phyloP scores from a whole-genome alignment of 1,139 yeast genomes.

The Martiniozyma asiatica region DNA sequence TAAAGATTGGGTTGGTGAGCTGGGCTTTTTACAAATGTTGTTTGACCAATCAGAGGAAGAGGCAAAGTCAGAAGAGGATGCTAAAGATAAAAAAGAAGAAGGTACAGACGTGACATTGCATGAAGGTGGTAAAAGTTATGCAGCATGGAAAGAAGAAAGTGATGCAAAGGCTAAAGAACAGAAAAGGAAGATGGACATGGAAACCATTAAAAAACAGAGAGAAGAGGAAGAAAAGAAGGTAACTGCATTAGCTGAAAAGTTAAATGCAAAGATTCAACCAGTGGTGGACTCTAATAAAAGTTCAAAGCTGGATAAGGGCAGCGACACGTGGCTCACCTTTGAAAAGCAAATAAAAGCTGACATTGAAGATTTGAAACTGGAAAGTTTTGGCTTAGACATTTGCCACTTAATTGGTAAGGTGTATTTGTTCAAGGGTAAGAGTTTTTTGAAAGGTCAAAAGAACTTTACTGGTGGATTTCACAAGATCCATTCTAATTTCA shows the following conservation, averaged over 20 bases:
- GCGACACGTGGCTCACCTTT: slow-evolving; percentile 25
- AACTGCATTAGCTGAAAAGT: slow-evolving; percentile 35
- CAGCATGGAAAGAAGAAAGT: slow-evolving; percentile 8
- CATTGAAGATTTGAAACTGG: slow-evolving; percentile 77
- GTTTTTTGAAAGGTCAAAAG: slow-evolving; percentile 56
- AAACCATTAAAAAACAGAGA: slow-evolving; percentile 44
- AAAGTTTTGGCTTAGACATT: slow-evolving; percentile 85
- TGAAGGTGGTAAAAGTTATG: slow-evolving; percentile 6
- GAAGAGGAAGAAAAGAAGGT: slow-evolving; percentile 44
- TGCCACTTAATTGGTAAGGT: slow-evolving; percentile 71
- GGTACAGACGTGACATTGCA: slow-evolving; percentile 4
- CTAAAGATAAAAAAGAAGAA: background rate
- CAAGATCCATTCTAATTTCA: slow-evolving; percentile 63
- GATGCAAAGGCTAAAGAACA: slow-evolving; percentile 26
- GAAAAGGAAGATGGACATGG: slow-evolving; percentile 38
- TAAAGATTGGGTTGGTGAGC: slow-evolving; percentile 69
- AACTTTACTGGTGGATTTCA: slow-evolving; percentile 72
- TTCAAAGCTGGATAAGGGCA: slow-evolving; percentile 18
- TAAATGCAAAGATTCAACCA: slow-evolving; percentile 34
- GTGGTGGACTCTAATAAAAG: slow-evolving; percentile 24
- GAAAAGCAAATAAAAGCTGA: slow-evolving; percentile 35
- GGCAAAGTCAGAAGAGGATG: slow-evolving; percentile 6
- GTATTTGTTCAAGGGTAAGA: slow-evolving; percentile 55
- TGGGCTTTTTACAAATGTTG: slow-evolving; percentile 49
- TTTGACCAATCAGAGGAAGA: slow-evolving; percentile 28